Evolutionary conservation across 208 protist species (phyloP), one percentile per base, ranked within the genome.

Genomic region (Entamoeba histolytica): DNA sequence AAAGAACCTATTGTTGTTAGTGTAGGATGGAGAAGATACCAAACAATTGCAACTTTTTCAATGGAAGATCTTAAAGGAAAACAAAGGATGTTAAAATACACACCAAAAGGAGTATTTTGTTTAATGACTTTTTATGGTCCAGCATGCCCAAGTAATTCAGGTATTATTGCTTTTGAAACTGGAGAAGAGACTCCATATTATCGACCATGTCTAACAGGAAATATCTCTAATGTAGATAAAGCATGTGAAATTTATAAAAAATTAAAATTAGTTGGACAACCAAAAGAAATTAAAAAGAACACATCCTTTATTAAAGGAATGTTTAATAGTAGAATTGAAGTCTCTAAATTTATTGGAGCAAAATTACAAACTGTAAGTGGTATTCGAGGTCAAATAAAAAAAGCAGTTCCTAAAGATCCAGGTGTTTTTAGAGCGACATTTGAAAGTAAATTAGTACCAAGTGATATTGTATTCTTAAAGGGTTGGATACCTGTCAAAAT

Each of bases 61-160:
- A 97, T 97, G 49, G 49, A 78, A 47, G 57, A 94, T 91, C 47
- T 23, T 3, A 39, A 91, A n/a, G 51, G 10, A 31, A 51, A 61
- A 69, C 10, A 92, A 23, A 96, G 98, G 17, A 97, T 99, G 95
- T 96, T 99, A 31, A 99, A 99, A 96, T 99, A 99, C 96, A 99
- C 98, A 10, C 99, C 99, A 5, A 95, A 98, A 94, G 98, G 99
- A 95, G 98, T 99, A 97, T 98, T 99, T 96, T 99, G 98, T 94
- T 93, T 97, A 10, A 98, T 97, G 1, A 96, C 97, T 14, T 99
- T 99, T 95, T 99, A 98, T 95, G 98, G 98, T 0, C 98, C 98
- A 5, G 94, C 98, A 7, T 96, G 97, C 15, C 98, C 98, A 51
- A 96, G 97, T 17, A 98, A 98, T 95, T 78, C 61, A 19, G 61